Evolutionary conservation across 805 yeast species (phyloP).

Genomic region (Yamadazyma takamatsuzukensis): DNA sequence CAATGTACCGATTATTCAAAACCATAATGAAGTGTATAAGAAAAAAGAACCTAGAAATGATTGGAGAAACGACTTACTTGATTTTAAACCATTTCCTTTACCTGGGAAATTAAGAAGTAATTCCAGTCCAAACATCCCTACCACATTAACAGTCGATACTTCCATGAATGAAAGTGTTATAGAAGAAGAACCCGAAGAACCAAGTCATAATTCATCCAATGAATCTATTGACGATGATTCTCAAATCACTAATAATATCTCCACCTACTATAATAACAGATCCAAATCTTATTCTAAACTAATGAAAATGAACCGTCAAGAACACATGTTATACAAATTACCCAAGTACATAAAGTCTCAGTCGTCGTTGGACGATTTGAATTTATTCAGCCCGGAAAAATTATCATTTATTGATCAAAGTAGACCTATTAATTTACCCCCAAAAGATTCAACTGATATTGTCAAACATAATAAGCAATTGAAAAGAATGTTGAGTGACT

Average conservation of each 20-base stretch:
- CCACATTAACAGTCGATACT: constrained; percentile 5
- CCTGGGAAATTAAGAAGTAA: constrained; percentile 23
- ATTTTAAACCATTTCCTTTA: constrained; percentile 28
- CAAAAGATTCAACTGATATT: constrained; percentile 52
- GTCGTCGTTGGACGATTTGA: constrained; percentile 53
- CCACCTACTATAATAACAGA: constrained; percentile 33
- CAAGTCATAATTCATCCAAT: background rate
- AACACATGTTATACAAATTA: constrained; percentile 29
- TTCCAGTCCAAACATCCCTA: constrained; percentile 9
- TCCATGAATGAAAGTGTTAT: constrained; percentile 12
- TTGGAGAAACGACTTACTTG: constrained; percentile 8
- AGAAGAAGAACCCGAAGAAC: constrained; percentile 16
- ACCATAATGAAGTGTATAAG: constrained; percentile 30
- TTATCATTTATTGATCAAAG: constrained; percentile 52
- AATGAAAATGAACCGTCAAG: constrained; percentile 30
- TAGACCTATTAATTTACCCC: constrained; percentile 71
- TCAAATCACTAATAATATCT: constrained; percentile 34
- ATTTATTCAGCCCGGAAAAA: constrained; percentile 60
- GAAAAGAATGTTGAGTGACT: constrained; percentile 39
- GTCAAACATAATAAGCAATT: constrained; percentile 56
- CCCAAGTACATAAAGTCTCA: constrained; percentile 39
- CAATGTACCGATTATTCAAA: constrained; percentile 41
- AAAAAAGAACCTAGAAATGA: constrained; percentile 7
- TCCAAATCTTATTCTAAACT: constrained; percentile 30
- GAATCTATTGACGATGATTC: constrained; percentile 19